Evolutionary conservation across 306 rosid species (phyloP).

Genomic region (Rubus idaeus): DNA sequence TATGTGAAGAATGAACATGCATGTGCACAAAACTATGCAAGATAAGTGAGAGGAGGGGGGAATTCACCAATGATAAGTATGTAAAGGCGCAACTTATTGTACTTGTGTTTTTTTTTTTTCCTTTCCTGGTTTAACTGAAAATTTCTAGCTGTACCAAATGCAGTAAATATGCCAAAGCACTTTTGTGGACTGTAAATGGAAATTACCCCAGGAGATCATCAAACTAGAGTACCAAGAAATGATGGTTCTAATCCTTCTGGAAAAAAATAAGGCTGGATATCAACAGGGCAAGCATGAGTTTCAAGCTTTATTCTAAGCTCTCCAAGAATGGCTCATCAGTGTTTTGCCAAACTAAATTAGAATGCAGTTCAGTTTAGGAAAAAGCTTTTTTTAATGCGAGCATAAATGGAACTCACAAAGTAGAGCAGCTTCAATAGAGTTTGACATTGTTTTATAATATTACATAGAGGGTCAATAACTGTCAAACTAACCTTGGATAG

Average conservation of each 20-base stretch:
- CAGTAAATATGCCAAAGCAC: background rate
- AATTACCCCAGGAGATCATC: background rate
- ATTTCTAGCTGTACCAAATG: background rate
- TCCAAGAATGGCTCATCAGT: background rate
- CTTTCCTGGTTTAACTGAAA: background rate
- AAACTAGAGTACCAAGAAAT: background rate
- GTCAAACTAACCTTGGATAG: slow-evolving; percentile 55
- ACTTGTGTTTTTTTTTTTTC: background rate
- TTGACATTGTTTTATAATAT: background rate
- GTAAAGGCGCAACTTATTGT: background rate
- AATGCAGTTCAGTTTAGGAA: slow-evolving; percentile 8
- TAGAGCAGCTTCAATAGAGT: background rate
- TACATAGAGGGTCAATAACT: background rate
- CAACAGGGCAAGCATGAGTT: slow-evolving; percentile 2
- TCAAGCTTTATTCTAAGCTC: background rate
- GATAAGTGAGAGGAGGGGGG: background rate
- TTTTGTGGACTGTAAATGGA: background rate
- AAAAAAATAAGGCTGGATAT: background rate
- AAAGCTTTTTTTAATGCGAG: background rate
- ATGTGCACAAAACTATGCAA: background rate
- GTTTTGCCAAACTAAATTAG: background rate
- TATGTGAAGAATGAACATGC: background rate
- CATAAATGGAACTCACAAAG: background rate
- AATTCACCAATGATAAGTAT: background rate
- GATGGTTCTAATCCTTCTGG: background rate